phyloP scores from a whole-genome alignment of 148 eudicot genomes.

The Vaccinium corymbosum region DNA sequence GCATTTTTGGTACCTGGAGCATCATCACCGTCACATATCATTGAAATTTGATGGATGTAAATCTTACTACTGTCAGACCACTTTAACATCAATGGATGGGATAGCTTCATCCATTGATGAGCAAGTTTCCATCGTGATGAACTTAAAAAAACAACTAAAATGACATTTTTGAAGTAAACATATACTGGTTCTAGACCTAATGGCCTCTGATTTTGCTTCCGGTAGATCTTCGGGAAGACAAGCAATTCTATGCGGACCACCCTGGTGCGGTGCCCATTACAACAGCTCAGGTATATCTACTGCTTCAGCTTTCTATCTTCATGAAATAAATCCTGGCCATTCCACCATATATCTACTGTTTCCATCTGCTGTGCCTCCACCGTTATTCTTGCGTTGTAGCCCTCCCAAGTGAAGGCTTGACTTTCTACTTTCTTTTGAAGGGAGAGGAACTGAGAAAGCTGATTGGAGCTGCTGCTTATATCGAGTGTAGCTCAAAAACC shows the following conservation, averaged over 20 bases:
- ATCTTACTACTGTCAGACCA: not conserved
- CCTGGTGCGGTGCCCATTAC: constrained; percentile 79
- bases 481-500: constrained; percentile 82
- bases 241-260: constrained; percentile 64
- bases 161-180: not conserved
- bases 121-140: not conserved
- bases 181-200: not conserved
- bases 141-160: not conserved
- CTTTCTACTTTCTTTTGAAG: constrained; percentile 27
- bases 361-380: not conserved
- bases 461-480: constrained; percentile 75
- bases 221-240: constrained; percentile 84
- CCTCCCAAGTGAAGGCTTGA: constrained; percentile 13
- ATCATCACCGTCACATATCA: not conserved
- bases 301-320: not conserved
- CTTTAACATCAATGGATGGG: not conserved
- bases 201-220: constrained; percentile 7
- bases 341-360: not conserved
- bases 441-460: constrained; percentile 77
- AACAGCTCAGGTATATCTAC: constrained; percentile 49
- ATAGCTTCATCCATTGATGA: not conserved
- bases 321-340: not conserved
- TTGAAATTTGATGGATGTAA: not conserved
- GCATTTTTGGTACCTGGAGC: not conserved
- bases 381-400: not conserved